Percentiles rank a stretch among this genome's conserved stretches.
These are phyloP conservation scores for Russula abietina DNA, from an alignment of 768 basidiomycete genomes.

Conservation along the genomic window DNA sequence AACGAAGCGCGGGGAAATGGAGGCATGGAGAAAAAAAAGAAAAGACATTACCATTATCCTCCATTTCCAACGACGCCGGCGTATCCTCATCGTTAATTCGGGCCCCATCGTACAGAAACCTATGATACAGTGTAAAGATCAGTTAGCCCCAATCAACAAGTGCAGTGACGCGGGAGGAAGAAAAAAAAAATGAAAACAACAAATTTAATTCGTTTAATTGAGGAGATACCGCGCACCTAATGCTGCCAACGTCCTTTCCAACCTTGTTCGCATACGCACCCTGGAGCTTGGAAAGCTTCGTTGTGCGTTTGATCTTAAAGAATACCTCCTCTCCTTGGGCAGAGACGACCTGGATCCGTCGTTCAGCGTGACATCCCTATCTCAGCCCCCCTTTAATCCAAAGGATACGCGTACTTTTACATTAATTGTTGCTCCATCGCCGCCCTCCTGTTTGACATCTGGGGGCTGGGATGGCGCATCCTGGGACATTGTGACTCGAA, in stretches of 20 bases:
- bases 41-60: conserved; percentile 63
- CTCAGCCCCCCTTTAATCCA: neutral
- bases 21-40: neutral
- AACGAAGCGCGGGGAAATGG: neutral
- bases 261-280: conserved; percentile 90
- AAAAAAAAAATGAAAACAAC: neutral
- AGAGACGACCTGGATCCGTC: conserved; percentile 54
- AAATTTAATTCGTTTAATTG: neutral
- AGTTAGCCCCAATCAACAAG: neutral
- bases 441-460: conserved; percentile 38
- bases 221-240: conserved; percentile 56
- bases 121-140: conserved; percentile 31
- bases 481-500: conserved; percentile 13
- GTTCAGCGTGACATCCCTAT: conserved; percentile 1
- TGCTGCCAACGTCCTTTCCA: conserved; percentile 80
- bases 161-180: neutral
- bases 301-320: conserved; percentile 95
- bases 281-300: conserved; percentile 87
- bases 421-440: conserved; percentile 54
- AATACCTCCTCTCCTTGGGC: conserved; percentile 82
- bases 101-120: conserved; percentile 86
- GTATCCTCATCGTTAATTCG: conserved; percentile 89
- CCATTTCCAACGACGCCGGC: conserved; percentile 78
- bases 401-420: conserved; percentile 52
- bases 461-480: neutral